A percentile compares a stretch with the other conserved stretches of the same genome.
Conservation (phyloP, 2,329 filamentous ascomycete genomes). For the Aspergillus sp. region DNA sequence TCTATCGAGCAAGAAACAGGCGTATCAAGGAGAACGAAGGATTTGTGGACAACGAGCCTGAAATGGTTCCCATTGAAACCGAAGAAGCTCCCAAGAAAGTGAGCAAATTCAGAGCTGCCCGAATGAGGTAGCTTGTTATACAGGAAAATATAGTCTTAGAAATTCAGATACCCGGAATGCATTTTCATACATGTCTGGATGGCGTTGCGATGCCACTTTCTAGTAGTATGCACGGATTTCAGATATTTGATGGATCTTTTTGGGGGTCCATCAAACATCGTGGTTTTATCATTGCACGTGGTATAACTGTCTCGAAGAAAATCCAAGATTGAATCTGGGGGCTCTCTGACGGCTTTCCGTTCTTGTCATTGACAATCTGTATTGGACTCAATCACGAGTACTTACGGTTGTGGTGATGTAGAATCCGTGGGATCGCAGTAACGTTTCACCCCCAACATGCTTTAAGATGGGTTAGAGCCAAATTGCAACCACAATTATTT, state of each 20-base stretch:
- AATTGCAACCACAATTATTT: background rate
- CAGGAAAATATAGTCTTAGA: conserved; percentile 5
- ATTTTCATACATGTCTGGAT: background rate
- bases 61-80: conserved; percentile 65
- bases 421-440: conserved; percentile 28
- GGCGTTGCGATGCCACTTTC: background rate
- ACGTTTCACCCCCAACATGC: conserved; percentile 42
- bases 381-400: conserved; percentile 25
- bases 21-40: conserved; percentile 82
- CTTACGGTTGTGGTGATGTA: conserved; percentile 16
- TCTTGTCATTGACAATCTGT: conserved; percentile 10
- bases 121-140: conserved; percentile 32
- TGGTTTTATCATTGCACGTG: conserved; percentile 18
- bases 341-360: conserved; percentile 38
- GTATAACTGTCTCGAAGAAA: conserved; percentile 17
- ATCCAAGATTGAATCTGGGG: conserved; percentile 33
- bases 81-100: conserved; percentile 51
- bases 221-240: conserved; percentile 8
- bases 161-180: conserved; percentile 17
- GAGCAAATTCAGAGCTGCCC: conserved; percentile 50
- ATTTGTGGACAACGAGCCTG: conserved; percentile 70
- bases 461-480: background rate
- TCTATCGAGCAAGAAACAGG: conserved; percentile 77
- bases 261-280: background rate
- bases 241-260: background rate